phyloP scores from a whole-genome alignment of 2,329 filamentous ascomycete species.

The Cladophialophora immunda region DNA sequence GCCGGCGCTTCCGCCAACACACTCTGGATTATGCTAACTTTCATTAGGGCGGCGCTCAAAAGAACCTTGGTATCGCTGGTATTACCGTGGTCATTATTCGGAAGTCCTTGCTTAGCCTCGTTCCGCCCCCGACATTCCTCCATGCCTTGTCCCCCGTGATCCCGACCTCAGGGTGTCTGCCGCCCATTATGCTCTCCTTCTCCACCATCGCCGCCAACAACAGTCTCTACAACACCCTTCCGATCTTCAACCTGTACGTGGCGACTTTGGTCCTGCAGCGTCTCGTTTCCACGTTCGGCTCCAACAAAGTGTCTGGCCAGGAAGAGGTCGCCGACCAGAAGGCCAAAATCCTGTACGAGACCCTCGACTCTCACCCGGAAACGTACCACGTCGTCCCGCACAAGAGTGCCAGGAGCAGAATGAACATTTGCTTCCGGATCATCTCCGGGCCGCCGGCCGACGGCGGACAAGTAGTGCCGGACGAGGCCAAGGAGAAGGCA shows the following conservation, averaged over 20 bases:
- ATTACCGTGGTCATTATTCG: conserved; percentile 86
- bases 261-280: conserved; percentile 87
- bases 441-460: conserved; percentile 56
- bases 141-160: conserved; percentile 75
- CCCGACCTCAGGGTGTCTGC: conserved; percentile 60
- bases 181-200: conserved; percentile 81
- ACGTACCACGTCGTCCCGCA: conserved; percentile 78
- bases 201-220: conserved; percentile 90
- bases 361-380: conserved; percentile 75
- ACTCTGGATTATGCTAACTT: conserved; percentile 12
- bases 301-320: conserved; percentile 77
- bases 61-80: conserved; percentile 88
- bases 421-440: conserved; percentile 95
- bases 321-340: conserved; percentile 77
- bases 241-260: conserved; percentile 93
- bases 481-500: conserved; percentile 69
- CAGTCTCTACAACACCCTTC: conserved; percentile 93
- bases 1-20: conserved; percentile 35
- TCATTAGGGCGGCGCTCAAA: conserved; percentile 76
- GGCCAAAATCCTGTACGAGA: conserved; percentile 76
- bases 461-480: conserved; percentile 50
- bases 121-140: conserved; percentile 74
- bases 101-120: conserved; percentile 75
- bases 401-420: conserved; percentile 78
- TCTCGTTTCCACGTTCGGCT: conserved; percentile 70